Evolutionary conservation across 352 stramenopile genomes (phyloP).

Genomic region (Phytopythium delawarense): DNA sequence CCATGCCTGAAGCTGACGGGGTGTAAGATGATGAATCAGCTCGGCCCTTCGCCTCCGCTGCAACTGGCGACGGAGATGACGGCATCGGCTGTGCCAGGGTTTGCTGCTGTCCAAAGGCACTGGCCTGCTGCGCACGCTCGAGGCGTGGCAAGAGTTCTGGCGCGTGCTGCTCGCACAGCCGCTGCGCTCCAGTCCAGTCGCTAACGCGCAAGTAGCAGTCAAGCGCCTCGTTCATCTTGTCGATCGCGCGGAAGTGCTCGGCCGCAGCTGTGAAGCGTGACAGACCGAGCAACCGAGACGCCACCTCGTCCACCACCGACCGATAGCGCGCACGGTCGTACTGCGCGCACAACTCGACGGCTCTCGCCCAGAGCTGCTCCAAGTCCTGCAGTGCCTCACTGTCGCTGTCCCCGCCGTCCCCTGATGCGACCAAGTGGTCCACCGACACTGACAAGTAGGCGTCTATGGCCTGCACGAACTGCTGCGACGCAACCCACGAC

Average conservation of each 20-base stretch:
- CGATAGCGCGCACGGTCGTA: conserved; percentile 87
- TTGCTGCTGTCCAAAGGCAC: conserved; percentile 47
- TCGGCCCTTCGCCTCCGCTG: conserved; percentile 45
- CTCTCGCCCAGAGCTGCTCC: conserved; percentile 86
- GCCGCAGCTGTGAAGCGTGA: conserved; percentile 85
- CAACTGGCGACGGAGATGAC: conserved; percentile 22
- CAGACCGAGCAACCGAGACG: conserved; percentile 73
- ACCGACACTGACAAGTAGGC: conserved; percentile 84
- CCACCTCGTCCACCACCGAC: conserved; percentile 88
- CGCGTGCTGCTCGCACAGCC: conserved; percentile 74
- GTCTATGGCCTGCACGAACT: conserved; percentile 91
- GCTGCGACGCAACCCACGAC: conserved; percentile 84
- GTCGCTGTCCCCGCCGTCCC: background rate
- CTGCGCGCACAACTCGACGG: conserved; percentile 86
- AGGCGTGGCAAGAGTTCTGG: conserved; percentile 75
- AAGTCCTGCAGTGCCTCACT: conserved; percentile 59
- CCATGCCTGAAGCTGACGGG: conserved; percentile 26
- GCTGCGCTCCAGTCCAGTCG: conserved; percentile 73
- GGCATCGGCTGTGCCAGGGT: conserved; percentile 10
- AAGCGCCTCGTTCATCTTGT: conserved; percentile 92
- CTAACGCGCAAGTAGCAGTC: conserved; percentile 80
- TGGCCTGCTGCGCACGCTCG: conserved; percentile 78
- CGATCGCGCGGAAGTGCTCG: conserved; percentile 85
- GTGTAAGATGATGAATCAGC: conserved; percentile 36
- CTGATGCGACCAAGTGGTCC: conserved; percentile 39